Percentiles rank a stretch among this genome's conserved stretches.
phyloP scores from a whole-genome alignment of 345 rosid genomes.

The Clausena lansium region DNA sequence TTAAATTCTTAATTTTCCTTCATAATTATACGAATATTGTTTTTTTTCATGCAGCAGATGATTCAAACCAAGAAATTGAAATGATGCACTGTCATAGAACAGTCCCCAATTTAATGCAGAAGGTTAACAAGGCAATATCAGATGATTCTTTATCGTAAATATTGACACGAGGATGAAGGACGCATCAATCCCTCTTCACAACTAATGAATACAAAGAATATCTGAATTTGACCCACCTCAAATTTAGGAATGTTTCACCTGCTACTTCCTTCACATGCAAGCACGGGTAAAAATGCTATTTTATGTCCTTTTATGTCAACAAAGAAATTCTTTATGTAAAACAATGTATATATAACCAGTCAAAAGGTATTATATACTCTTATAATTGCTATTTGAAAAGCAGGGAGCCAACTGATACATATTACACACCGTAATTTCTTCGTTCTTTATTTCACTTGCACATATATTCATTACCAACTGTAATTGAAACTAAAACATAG shows the following conservation, averaged over 20 bases:
- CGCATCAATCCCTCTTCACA: background rate
- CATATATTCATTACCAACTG: background rate
- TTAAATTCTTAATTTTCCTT: background rate
- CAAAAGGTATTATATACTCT: background rate
- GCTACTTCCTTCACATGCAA: conserved; percentile 88
- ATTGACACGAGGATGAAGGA: background rate
- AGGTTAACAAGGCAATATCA: background rate
- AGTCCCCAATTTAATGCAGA: background rate
- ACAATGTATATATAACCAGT: too few species aligned
- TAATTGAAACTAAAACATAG: background rate
- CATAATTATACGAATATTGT: background rate
- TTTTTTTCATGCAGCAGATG: background rate
- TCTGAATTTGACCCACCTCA: conserved; percentile 37
- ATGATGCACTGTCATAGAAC: background rate
- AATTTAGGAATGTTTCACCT: conserved; percentile 72
- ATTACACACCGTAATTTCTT: background rate
- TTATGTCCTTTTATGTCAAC: conserved; percentile 78
- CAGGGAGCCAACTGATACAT: background rate
- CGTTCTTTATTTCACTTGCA: too few species aligned
- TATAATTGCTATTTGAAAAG: background rate
- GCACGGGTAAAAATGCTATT: conserved; percentile 65
- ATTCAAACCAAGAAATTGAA: background rate
- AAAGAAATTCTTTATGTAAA: conserved; percentile 47
- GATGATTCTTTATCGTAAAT: background rate
- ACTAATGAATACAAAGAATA: background rate